These are phyloP conservation scores for Aspergillus sclerotiicarbonarius DNA, from an alignment of 495 filamentous ascomycete genomes.

Conservation along the genomic window DNA sequence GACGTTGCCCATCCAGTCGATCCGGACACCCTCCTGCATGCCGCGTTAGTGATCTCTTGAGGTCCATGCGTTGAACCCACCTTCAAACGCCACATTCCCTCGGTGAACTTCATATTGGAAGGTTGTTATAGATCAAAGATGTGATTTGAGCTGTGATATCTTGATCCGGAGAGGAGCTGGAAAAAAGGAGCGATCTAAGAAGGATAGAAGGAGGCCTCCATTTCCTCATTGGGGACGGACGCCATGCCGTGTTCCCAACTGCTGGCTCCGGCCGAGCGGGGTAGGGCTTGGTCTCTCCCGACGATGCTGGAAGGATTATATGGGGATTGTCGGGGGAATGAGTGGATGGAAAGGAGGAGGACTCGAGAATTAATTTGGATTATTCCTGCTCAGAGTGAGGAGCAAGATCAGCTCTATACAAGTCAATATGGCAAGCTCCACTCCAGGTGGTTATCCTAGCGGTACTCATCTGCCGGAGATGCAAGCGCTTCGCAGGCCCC, in stretches of 20 bases:
- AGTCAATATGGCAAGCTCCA: constrained; percentile 33
- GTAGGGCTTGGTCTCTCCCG: no score
- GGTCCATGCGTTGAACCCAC: constrained; percentile 18
- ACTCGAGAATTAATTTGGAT: background rate
- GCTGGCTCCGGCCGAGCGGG: no score
- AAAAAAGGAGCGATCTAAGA: no score
- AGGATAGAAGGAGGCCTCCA: no score
- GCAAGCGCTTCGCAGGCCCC: constrained; percentile 47
- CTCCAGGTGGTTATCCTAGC: constrained; percentile 45
- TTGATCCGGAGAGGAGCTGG: no score
- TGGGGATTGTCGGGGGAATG: background rate
- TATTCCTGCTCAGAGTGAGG: constrained; percentile 8
- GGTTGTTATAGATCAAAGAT: background rate
- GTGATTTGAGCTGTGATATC: no score
- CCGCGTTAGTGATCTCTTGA: constrained; percentile 7
- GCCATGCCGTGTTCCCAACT: no score
- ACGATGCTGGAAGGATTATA: no score
- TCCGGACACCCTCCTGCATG: constrained; percentile 37
- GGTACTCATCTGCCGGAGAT: constrained; percentile 47
- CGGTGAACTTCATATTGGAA: constrained; percentile 45
- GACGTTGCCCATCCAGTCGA: constrained; percentile 51
- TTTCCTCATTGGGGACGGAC: no score
- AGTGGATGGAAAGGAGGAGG: no score
- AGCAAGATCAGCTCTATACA: constrained; percentile 32
- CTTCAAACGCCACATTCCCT: constrained; percentile 43